A percentile compares a stretch with the other conserved stretches of the same genome.
Conservation (phyloP, 2,329 filamentous ascomycete genomes). For the Emergomyces pasteurianus region DNA sequence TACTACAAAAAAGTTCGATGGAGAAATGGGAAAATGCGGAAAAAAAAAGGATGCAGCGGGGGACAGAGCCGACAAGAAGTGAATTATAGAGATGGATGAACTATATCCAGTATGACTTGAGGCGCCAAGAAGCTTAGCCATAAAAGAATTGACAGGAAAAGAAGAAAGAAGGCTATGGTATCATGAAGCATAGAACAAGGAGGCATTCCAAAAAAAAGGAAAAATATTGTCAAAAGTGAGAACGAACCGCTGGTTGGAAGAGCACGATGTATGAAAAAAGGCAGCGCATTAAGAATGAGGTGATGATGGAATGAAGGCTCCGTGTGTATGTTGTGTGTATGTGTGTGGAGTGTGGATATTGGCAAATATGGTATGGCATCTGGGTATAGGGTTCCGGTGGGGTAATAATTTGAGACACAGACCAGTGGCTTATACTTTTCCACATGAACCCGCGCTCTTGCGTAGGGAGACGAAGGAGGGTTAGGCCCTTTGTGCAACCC, state of each 20-base stretch:
- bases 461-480: background rate
- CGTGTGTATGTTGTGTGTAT: background rate
- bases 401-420: background rate
- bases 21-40: background rate
- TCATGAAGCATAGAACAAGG: background rate
- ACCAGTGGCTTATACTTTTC: background rate
- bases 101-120: background rate
- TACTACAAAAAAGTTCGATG: background rate
- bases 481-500: constrained; percentile 1
- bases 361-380: too few species aligned
- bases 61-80: background rate
- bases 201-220: too few species aligned
- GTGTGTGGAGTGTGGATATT: too few species aligned
- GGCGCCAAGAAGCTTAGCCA: background rate
- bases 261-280: too few species aligned
- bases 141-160: background rate
- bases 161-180: background rate
- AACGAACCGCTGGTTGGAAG: too few species aligned
- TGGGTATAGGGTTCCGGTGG: background rate
- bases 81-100: background rate
- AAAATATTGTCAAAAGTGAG: too few species aligned
- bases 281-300: background rate
- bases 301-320: background rate
- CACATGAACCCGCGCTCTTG: background rate
- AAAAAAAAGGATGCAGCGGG: background rate